These are phyloP conservation scores for Protea cynaroides DNA, from an alignment of 164 flowering plant genomes.

Conservation along the genomic window DNA sequence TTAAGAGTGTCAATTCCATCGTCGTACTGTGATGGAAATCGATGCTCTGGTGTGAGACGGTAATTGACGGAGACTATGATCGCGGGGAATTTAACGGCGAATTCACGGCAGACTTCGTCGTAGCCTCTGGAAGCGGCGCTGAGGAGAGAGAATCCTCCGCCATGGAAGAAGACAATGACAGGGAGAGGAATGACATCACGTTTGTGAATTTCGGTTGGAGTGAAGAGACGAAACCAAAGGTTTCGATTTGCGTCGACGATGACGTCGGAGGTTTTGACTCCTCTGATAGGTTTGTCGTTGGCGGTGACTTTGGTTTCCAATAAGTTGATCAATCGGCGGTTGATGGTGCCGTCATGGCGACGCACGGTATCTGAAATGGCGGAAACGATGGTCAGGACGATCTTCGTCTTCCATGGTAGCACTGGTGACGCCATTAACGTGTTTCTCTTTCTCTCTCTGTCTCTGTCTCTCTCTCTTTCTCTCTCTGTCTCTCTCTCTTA, in stretches of 20 bases:
- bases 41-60: neutral
- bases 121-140: slow-evolving; percentile 6
- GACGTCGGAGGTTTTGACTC: slow-evolving; percentile 17
- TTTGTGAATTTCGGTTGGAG: slow-evolving; percentile 6
- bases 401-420: slow-evolving; percentile 12
- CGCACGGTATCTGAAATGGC: slow-evolving; percentile 5
- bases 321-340: slow-evolving; percentile 22
- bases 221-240: slow-evolving; percentile 33
- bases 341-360: slow-evolving; percentile 24
- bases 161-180: slow-evolving; percentile 28
- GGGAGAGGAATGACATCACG: slow-evolving; percentile 12
- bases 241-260: slow-evolving; percentile 18
- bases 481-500: too few species aligned
- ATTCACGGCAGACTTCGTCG: slow-evolving; percentile 17
- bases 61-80: slow-evolving; percentile 16
- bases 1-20: neutral
- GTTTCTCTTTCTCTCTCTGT: neutral
- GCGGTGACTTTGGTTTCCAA: neutral
- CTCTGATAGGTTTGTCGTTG: slow-evolving; percentile 2
- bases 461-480: neutral
- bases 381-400: slow-evolving; percentile 1
- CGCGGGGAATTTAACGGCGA: slow-evolving; percentile 19
- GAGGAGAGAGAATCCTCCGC: slow-evolving; percentile 19
- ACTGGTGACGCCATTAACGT: neutral
- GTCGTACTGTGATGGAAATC: neutral